These are phyloP conservation scores for Chrysoporthe deuterocubensis DNA, from an alignment of 2,329 filamentous ascomycete species.

Conservation along the genomic window DNA sequence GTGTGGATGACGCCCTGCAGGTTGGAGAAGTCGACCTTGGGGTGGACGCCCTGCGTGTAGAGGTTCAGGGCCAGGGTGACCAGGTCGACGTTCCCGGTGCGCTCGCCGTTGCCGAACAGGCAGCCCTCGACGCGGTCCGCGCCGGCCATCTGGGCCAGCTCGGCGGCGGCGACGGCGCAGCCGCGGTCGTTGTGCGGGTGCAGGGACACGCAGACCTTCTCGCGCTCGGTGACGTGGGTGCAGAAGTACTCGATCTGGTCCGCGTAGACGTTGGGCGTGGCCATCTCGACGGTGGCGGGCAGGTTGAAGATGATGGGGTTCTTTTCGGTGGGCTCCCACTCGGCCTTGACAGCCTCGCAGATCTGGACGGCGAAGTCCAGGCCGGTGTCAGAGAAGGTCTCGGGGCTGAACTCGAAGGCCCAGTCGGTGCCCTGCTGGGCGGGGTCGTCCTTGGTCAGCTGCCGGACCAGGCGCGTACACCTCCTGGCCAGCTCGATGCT, in stretches of 20 bases:
- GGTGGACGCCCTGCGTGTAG: conserved; percentile 89
- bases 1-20: conserved; percentile 83
- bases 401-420: conserved; percentile 83
- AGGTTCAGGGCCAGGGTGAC: conserved; percentile 92
- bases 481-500: conserved; percentile 80
- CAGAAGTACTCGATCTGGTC: conserved; percentile 98
- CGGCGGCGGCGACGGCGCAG: conserved; percentile 85
- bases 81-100: conserved; percentile 93
- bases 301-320: conserved; percentile 95
- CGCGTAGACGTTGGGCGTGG: conserved; percentile 93
- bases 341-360: conserved; percentile 91
- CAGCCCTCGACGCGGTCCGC: conserved; percentile 94
- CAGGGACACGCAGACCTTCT: conserved; percentile 86
- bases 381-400: conserved; percentile 88
- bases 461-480: conserved; percentile 84
- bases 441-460: conserved; percentile 82
- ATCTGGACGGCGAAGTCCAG: conserved; percentile 82
- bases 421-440: conserved; percentile 63
- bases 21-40: conserved; percentile 89
- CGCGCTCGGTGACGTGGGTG: conserved; percentile 77
- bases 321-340: conserved; percentile 82
- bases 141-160: conserved; percentile 94
- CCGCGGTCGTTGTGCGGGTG: conserved; percentile 96
- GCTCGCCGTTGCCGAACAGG: conserved; percentile 91
- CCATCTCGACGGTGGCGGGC: conserved; percentile 92